Evolutionary conservation across 176 grass and related monocot species (phyloP).

Genomic region (Paspalum notatum): DNA sequence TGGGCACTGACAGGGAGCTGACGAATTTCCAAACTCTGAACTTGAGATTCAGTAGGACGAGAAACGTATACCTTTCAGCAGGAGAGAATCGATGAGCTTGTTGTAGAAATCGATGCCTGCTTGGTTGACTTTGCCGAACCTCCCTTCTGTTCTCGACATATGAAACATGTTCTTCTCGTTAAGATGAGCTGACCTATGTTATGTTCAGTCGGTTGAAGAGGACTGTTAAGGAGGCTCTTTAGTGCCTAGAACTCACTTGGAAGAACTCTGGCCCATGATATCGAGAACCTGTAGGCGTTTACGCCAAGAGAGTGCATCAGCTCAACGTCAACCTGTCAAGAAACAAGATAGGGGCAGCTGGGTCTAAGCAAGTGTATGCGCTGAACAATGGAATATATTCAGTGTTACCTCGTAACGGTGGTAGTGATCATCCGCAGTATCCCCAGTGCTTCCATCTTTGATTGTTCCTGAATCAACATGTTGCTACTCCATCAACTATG

Average conservation of each 20-base stretch:
- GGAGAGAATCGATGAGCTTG: slow-evolving; percentile 53
- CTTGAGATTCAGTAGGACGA: neutral
- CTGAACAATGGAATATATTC: too few species aligned
- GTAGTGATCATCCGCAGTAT: slow-evolving; percentile 75
- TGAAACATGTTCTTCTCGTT: neutral
- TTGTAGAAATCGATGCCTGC: slow-evolving; percentile 63
- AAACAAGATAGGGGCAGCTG: neutral
- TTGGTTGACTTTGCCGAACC: slow-evolving; percentile 53
- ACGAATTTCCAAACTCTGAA: neutral
- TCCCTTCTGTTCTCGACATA: slow-evolving; percentile 47
- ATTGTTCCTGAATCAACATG: slow-evolving; percentile 47
- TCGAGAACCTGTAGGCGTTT: slow-evolving; percentile 70
- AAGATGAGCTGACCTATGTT: neutral
- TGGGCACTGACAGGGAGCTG: neutral
- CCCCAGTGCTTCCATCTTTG: slow-evolving; percentile 54
- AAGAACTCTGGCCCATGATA: slow-evolving; percentile 71
- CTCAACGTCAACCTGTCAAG: slow-evolving; percentile 56
- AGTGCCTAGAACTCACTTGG: slow-evolving; percentile 44
- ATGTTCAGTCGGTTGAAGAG: neutral
- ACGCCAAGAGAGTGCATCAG: slow-evolving; percentile 55
- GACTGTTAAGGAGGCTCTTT: neutral
- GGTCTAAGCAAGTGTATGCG: too few species aligned
- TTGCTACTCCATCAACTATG: too few species aligned
- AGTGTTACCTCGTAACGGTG: slow-evolving; percentile 49
- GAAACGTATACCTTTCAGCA: slow-evolving; percentile 53